Conservation (phyloP, 2,329 filamentous ascomycete species). For the Curvularia sp. region DNA sequence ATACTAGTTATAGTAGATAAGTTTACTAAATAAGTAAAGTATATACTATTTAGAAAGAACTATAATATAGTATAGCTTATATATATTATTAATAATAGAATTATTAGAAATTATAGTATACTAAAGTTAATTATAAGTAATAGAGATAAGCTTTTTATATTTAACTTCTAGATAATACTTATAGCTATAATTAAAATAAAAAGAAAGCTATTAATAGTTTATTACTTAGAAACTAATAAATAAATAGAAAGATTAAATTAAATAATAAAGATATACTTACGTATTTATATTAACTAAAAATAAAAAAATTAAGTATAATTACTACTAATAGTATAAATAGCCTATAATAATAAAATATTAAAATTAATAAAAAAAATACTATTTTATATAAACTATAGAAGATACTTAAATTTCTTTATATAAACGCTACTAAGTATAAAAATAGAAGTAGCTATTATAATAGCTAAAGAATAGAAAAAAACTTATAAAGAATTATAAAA, state of each 20-base stretch:
- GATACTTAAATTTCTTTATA: background rate
- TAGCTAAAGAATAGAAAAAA: background rate
- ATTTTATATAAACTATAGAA: background rate
- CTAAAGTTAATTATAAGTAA: background rate
- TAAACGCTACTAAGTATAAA: background rate
- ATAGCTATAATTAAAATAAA: background rate
- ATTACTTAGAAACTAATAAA: slow-evolving; percentile 7
- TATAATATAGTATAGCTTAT: background rate
- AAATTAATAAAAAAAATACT: slow-evolving; percentile 7
- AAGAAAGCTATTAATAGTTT: slow-evolving; percentile 3
- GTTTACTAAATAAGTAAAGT: background rate
- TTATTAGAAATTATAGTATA: background rate
- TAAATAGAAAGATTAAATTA: slow-evolving; percentile 9
- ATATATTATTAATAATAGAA: background rate
- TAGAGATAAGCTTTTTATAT: background rate
- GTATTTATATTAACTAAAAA: background rate
- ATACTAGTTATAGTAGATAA: background rate
- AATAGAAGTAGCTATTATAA: background rate
- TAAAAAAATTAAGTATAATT: slow-evolving; percentile 10
- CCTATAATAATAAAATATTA: slow-evolving; percentile 8
- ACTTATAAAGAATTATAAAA: background rate
- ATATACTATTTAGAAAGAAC: background rate
- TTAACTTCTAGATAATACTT: background rate
- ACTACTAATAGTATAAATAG: slow-evolving; percentile 9
- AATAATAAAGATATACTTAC: slow-evolving; percentile 5